Conservation (phyloP, 2,329 filamentous ascomycete genomes). For the Fusarium cyanostomum region DNA sequence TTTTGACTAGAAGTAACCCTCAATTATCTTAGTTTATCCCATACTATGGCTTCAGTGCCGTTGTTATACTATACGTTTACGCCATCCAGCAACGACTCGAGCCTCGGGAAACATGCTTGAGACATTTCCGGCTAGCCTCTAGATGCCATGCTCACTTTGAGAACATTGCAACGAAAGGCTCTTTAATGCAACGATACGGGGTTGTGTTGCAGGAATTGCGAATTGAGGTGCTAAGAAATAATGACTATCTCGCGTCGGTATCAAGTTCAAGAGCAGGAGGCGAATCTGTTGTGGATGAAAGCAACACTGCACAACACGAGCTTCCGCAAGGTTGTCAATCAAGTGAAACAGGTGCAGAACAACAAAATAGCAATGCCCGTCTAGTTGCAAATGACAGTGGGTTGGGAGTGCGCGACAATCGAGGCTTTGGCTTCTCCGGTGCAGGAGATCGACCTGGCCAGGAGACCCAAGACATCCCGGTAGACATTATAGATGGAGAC, state of each 20-base stretch:
- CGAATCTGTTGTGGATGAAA: background rate
- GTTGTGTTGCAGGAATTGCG: conserved; percentile 52
- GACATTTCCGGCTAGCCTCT: conserved; percentile 49
- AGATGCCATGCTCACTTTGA: conserved; percentile 53
- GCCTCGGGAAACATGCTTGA: conserved; percentile 39
- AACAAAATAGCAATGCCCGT: background rate
- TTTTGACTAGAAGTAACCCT: background rate
- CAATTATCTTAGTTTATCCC: conserved; percentile 38
- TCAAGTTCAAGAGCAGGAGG: background rate
- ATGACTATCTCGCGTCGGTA: conserved; percentile 11
- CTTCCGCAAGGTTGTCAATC: background rate
- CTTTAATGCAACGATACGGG: conserved; percentile 53
- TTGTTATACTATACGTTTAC: conserved; percentile 56
- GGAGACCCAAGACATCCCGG: background rate
- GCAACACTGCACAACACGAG: background rate
- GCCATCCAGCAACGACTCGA: conserved; percentile 50
- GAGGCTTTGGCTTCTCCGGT: background rate
- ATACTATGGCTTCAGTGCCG: conserved; percentile 56
- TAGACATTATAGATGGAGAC: background rate
- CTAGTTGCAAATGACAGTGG: background rate
- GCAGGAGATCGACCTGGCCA: background rate
- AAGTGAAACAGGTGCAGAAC: background rate
- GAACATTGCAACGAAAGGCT: conserved; percentile 48
- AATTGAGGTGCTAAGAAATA: conserved; percentile 38
- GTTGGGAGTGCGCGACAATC: background rate